Evolutionary conservation across 768 basidiomycete genomes (phyloP), one percentile per base, ranked within the genome.

Genomic region (button mushroom (Agaricus bisporus)): DNA sequence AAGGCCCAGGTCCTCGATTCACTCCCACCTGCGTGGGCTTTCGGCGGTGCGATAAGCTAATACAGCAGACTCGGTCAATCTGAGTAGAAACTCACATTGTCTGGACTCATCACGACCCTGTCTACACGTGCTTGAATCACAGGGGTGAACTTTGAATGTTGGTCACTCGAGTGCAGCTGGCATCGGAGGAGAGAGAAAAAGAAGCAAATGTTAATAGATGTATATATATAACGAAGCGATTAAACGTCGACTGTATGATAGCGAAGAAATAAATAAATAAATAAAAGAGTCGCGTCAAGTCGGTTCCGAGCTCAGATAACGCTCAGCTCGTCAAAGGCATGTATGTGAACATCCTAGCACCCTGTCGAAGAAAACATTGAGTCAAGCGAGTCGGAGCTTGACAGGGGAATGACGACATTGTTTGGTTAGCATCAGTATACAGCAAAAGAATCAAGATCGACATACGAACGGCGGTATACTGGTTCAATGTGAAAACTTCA

Each of bases 401-500:
- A 41, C 41, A 55, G 46, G 43, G 28, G 49, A 43, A 45, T 18
- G 41, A 50, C 32, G 18, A 49, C 36, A 47, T 20, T 22, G 54
- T 11, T 45, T 41, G 29, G 38, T 48, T 28, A 48, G 29, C 10
- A 18, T 3, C 12, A 17, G 11, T 45, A 28, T n/a, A 36, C 54
- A 29, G 52, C 54, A 47, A 56, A 37, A 17, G 54, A 50, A 63
- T 26, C 49, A 17, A 48, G 57, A 48, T 22, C 20, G 48, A 69
- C 89, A 70, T 68, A 94, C 93, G 79, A 56, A 85, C 86, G 48
- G 89, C 91, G 56, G 80, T 74, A 68, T 95, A 97, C 61, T 83
- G 77, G 54, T 76, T 71, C 62, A 85, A 79, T 15, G 85, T 73
- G 29, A 88, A 74, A 51, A 93, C 91, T 48, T 92, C 87, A 68